Base-by-base conservation (phyloP, 1,284 basidiomycete genomes). In the Ceratobasidium sp. region DNA sequence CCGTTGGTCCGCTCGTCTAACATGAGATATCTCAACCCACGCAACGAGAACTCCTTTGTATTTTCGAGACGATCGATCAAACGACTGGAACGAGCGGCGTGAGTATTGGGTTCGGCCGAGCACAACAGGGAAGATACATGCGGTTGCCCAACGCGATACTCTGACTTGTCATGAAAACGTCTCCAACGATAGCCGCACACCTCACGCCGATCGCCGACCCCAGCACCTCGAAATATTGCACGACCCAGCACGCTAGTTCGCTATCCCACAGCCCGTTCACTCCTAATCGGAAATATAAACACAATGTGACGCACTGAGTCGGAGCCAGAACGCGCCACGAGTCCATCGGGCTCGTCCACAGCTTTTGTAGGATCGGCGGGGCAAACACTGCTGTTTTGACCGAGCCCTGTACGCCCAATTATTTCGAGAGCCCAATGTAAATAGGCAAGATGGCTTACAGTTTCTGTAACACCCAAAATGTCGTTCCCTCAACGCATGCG, bases 181-280 rank as follows among this genome's bases (percentile, higher is more conserved):
- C 98, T 80, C 98, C 98, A 11, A 99, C 95, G 77, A 99, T 91
- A 7, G 96, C 94, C 0, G 91, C 91, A 80, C 94, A 94, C 60
- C 98, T 89, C 8, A 96, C 96, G 47, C 97, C 97, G 85, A 98
- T 96, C n/a, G 92, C 89, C 57, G 95, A 92, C 1, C 98, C 98
- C 31, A 99, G 86, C 0, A 95, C 90, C 79, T 97, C 94, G 79
- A 99, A 96, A 81, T 98, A 97, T 80, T 99, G 95, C 47, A 95
- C 91, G 80, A 99, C 99, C 84, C 99, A 98, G 82, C 95, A 98
- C n/a, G 98, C 98, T 76, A 99, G 87, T 84, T 99, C 98, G 81
- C 97, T 86, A 66, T 41, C n/a, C n/a, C n/a, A n/a, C n/a, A n/a
- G n/a, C n/a, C n/a, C n/a, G n/a, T n/a, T n/a, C n/a, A n/a, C n/a